Conservation (phyloP, 805 yeast species). For the Schwanniomyces pseudopolymorphus region DNA sequence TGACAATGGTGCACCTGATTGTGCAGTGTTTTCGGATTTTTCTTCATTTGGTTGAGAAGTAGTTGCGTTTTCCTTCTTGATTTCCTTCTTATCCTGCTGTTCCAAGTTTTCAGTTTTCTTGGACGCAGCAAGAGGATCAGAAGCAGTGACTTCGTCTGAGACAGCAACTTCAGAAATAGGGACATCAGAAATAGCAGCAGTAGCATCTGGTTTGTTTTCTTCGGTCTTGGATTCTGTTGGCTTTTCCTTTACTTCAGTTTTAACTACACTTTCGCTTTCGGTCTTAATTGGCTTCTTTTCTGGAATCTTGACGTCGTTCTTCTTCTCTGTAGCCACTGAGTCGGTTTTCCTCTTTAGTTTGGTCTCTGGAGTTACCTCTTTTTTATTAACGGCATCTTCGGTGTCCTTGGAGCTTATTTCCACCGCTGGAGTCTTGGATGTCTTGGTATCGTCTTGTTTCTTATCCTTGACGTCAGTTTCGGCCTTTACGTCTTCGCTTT, state of each 20-base stretch:
- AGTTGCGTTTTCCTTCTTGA: conserved; percentile 1
- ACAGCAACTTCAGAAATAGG: no score
- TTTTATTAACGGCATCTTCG: background rate
- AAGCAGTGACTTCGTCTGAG: no score
- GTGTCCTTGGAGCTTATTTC: background rate
- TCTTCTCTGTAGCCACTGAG: background rate
- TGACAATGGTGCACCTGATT: conserved; percentile 19
- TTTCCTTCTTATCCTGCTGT: background rate
- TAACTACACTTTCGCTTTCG: background rate
- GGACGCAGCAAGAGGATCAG: background rate
- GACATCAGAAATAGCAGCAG: background rate
- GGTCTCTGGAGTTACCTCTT: background rate
- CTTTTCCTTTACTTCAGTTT: background rate
- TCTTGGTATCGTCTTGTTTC: background rate
- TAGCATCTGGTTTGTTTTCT: background rate
- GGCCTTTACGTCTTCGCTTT: background rate
- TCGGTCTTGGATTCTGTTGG: background rate
- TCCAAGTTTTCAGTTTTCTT: background rate
- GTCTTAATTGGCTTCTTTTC: conserved; percentile 1
- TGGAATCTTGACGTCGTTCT: background rate
- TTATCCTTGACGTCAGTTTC: background rate
- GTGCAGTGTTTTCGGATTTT: conserved; percentile 3
- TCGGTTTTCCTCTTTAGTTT: background rate
- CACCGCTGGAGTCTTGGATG: background rate
- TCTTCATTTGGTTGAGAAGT: conserved; percentile 2